A percentile compares a stretch with the other conserved stretches of the same genome.
Conservation (phyloP, 192 early-diverging fungal species). For the Allomyces javanicus region DNA sequence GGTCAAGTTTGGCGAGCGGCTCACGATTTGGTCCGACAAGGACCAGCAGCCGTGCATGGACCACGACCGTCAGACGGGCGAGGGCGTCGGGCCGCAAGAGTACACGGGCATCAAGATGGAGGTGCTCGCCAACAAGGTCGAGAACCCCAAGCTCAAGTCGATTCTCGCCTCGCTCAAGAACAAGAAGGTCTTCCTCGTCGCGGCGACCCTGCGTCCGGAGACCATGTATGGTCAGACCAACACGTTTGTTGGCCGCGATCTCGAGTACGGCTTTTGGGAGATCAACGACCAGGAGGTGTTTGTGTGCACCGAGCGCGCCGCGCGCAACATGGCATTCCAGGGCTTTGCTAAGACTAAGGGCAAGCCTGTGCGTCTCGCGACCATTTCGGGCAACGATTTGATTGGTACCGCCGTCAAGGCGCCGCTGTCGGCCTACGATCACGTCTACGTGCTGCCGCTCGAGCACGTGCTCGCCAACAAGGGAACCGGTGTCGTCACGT, state of each 20-base stretch:
- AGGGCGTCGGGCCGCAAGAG: slow-evolving; percentile 82
- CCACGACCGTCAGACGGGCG: slow-evolving; percentile 85
- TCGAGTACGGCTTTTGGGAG: slow-evolving; percentile 78
- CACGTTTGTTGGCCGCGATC: slow-evolving; percentile 82
- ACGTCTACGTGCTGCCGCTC: slow-evolving; percentile 90
- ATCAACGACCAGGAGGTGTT: slow-evolving; percentile 61
- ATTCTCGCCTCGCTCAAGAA: slow-evolving; percentile 29
- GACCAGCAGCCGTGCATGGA: slow-evolving; percentile 99
- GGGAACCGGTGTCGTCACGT: slow-evolving; percentile 97
- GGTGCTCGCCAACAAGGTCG: slow-evolving; percentile 45
- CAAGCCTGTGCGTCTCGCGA: slow-evolving; percentile 41
- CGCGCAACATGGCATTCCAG: slow-evolving; percentile 95
- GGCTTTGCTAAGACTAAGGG: slow-evolving; percentile 53
- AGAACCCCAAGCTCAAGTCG: slow-evolving; percentile 19
- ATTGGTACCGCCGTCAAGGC: slow-evolving; percentile 79
- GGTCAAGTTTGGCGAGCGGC: slow-evolving; percentile 87
- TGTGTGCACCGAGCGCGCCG: slow-evolving; percentile 77
- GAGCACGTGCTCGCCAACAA: slow-evolving; percentile 86
- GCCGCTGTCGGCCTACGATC: slow-evolving; percentile 56
- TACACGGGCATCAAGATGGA: slow-evolving; percentile 91
- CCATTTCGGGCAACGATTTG: slow-evolving; percentile 55
- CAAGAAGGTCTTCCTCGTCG: slow-evolving; percentile 73
- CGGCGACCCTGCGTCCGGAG: slow-evolving; percentile 90
- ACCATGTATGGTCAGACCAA: slow-evolving; percentile 99
- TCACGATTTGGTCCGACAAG: slow-evolving; percentile 87